Evolutionary conservation across 164 flowering plant species (phyloP), one percentile per base, ranked within the genome.

Genomic region (Chimonanthus praecox): DNA sequence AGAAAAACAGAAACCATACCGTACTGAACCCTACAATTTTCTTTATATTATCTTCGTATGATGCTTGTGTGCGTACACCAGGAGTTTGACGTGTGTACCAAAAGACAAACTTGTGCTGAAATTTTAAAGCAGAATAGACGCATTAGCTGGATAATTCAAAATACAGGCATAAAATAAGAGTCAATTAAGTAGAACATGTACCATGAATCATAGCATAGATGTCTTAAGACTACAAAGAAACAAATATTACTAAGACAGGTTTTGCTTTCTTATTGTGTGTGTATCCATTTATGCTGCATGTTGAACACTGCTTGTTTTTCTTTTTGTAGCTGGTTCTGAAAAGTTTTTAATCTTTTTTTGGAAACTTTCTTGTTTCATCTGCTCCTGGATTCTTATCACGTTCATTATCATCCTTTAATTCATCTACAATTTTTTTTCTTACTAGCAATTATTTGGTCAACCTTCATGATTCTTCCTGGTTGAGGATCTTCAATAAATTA

Each of bases 11-110:
- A 65, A 7, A 66, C 71, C 90, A 81, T 84, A 95, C 99, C 49
- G 98, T 88, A 76, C 97, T 94, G 78, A 96, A 96, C n/a, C 94
- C 99, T 51, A 90, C 88, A 65, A 96, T 89, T 80, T 89, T 90
- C 91, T 89, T 95, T 71, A 93, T 88, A 70, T 91, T 95, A 82
- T 93, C 99, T 80, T 95, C 99, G 70, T 93, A 95, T 63, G 99
- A 85, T 71, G 94, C 79, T 76, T 88, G 96, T 21, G 86, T 81
- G 54, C 97, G 87, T 67, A 88, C 92, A 74, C 99, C 97, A 65
- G 93, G 92, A 64, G 94, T 87, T 67, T 97, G 91, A 47, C 98
- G 97, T 63, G 99, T 92, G 84, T 93, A 95, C 99, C 99, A 95
- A 67, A 93, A 84, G 18, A 89, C 97, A 84, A 86, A 90, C 79